phyloP scores from a whole-genome alignment of 768 basidiomycete genomes.

The Boletus rubescentipes region DNA sequence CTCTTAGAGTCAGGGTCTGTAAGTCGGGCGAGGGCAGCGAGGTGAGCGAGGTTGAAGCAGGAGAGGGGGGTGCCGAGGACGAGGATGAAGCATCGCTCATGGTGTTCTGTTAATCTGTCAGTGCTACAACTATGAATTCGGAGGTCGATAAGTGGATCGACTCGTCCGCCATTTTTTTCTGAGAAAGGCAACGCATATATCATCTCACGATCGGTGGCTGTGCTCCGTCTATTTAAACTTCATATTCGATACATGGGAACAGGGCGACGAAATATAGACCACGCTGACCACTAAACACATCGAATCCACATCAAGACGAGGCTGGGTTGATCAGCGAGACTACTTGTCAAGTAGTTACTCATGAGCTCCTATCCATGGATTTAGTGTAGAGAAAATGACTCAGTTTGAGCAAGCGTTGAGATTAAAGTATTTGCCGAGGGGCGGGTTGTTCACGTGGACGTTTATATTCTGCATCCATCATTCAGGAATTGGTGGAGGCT shows the following conservation, averaged over 20 bases:
- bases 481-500: slow-evolving; percentile 72
- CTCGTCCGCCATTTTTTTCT: slow-evolving; percentile 2
- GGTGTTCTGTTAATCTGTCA: slow-evolving; percentile 1
- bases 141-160: background rate
- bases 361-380: background rate
- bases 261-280: background rate
- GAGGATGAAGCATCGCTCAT: slow-evolving; percentile 27
- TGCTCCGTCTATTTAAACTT: slow-evolving; percentile 1
- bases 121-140: background rate
- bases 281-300: background rate
- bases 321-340: too few species aligned
- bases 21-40: slow-evolving; percentile 61
- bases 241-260: background rate
- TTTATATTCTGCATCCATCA: slow-evolving; percentile 64
- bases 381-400: background rate
- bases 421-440: slow-evolving; percentile 69
- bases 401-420: slow-evolving; percentile 38
- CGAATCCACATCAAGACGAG: background rate
- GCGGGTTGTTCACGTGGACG: slow-evolving; percentile 42
- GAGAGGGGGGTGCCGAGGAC: slow-evolving; percentile 39
- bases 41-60: slow-evolving; percentile 52
- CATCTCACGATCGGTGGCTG: slow-evolving; percentile 34
- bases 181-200: slow-evolving; percentile 14
- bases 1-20: slow-evolving; percentile 47
- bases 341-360: background rate